These are phyloP conservation scores for Penicillium coprophilum DNA, from an alignment of 495 filamentous ascomycete species.

Conservation along the genomic window DNA sequence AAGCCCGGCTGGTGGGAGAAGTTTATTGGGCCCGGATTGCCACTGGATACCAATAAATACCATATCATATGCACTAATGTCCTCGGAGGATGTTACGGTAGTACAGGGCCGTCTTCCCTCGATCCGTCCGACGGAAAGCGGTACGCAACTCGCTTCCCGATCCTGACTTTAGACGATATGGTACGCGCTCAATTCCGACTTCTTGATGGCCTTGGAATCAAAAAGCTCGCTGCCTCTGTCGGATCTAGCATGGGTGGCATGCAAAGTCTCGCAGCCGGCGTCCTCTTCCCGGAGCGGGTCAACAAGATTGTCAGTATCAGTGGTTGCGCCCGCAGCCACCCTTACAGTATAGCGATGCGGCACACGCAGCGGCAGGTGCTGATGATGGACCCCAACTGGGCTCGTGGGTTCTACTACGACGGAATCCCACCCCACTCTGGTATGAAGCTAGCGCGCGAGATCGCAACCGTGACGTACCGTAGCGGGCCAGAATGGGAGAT, in stretches of 20 bases:
- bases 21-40: slow-evolving; percentile 87
- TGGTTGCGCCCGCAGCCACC: slow-evolving; percentile 92
- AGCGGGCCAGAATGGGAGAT: slow-evolving; percentile 98
- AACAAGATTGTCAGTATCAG: slow-evolving; percentile 84
- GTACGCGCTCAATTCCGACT: slow-evolving; percentile 92
- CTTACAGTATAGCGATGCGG: slow-evolving; percentile 98
- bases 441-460: slow-evolving; percentile 97
- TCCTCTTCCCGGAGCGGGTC: slow-evolving; percentile 78
- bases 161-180: slow-evolving; percentile 97
- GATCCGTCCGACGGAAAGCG: slow-evolving; percentile 85
- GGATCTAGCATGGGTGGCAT: slow-evolving; percentile 98
- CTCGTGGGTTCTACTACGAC: slow-evolving; percentile 94
- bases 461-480: slow-evolving; percentile 96
- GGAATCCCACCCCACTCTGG: slow-evolving; percentile 86
- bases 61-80: slow-evolving; percentile 96
- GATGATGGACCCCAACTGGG: slow-evolving; percentile 98
- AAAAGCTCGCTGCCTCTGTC: slow-evolving; percentile 86
- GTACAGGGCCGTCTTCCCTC: slow-evolving; percentile 82
- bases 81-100: slow-evolving; percentile 93
- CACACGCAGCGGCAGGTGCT: slow-evolving; percentile 96
- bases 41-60: slow-evolving; percentile 89
- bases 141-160: slow-evolving; percentile 95
- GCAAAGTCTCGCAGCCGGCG: slow-evolving; percentile 92
- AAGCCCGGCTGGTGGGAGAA: slow-evolving; percentile 99
- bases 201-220: slow-evolving; percentile 74